Evolutionary conservation across 306 rosid genomes (phyloP).

Genomic region (Corylus americana): DNA sequence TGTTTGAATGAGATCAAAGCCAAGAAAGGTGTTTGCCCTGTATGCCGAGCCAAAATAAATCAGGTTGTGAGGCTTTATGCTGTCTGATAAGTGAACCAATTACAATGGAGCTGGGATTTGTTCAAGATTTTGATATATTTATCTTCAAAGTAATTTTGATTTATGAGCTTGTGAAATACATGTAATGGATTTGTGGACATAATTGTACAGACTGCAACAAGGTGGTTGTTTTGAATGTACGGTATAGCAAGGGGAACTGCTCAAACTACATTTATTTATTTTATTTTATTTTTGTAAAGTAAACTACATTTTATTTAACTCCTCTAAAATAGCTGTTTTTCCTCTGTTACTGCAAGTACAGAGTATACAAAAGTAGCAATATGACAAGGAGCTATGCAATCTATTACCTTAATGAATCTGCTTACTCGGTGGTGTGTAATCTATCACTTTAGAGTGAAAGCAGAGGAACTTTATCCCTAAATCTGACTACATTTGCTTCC

Average conservation of each 20-base stretch:
- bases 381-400: too few relatives aligned
- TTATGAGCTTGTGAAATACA: not conserved
- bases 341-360: not conserved
- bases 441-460: too few relatives aligned
- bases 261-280: not conserved
- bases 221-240: not conserved
- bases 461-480: not conserved
- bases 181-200: not conserved
- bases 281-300: too few relatives aligned
- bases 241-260: not conserved
- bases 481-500: not conserved
- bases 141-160: not conserved
- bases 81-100: slow-evolving; percentile 8
- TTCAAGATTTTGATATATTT: not conserved
- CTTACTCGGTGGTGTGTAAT: too few relatives aligned
- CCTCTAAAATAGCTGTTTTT: not conserved
- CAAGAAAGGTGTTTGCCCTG: slow-evolving; percentile 31
- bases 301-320: not conserved
- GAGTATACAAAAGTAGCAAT: not conserved
- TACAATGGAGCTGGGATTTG: not conserved
- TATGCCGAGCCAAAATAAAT: slow-evolving; percentile 25
- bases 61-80: slow-evolving; percentile 21
- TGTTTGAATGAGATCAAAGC: slow-evolving; percentile 29
- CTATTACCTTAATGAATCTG: not conserved
- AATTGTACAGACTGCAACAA: not conserved